These are phyloP conservation scores for Hygrocybe coccinea DNA, from an alignment of 768 basidiomycete species.

Conservation along the genomic window DNA sequence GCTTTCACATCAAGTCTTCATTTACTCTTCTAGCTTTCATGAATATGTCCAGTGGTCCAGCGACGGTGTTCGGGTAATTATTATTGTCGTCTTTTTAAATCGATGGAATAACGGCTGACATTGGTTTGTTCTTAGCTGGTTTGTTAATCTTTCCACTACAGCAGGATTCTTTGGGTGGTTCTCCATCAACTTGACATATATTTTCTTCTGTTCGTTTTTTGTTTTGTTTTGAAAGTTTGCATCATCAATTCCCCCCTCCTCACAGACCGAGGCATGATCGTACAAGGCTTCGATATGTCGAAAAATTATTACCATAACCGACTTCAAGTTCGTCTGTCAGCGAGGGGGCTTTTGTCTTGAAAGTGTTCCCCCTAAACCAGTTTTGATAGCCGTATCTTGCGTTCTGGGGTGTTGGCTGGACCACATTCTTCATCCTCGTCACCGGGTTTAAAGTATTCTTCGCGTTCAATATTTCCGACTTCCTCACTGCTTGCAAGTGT, in stretches of 20 bases:
- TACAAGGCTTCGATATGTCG: constrained; percentile 50
- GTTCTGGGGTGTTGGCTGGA: constrained; percentile 57
- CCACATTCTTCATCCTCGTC: constrained; percentile 40
- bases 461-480: constrained; percentile 43
- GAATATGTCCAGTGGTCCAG: constrained; percentile 53
- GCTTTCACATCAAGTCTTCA: constrained; percentile 22
- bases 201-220: constrained; percentile 55
- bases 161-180: constrained; percentile 68
- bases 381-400: constrained; percentile 42
- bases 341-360: background rate
- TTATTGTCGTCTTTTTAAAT: no score
- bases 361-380: background rate
- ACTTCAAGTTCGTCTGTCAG: constrained; percentile 31
- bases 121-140: constrained; percentile 18
- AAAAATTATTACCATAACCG: constrained; percentile 50
- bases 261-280: constrained; percentile 46
- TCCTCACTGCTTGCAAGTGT: constrained; percentile 42
- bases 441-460: constrained; percentile 46
- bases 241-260: background rate
- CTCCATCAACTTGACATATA: constrained; percentile 64
- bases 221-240: background rate
- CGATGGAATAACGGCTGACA: background rate
- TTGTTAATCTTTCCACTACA: constrained; percentile 62
- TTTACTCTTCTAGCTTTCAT: constrained; percentile 58
- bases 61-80: constrained; percentile 51